Evolutionary conservation across 2,329 filamentous ascomycete species (phyloP), one percentile per base, ranked within the genome.

Genomic region (Trichoderma sp.): DNA sequence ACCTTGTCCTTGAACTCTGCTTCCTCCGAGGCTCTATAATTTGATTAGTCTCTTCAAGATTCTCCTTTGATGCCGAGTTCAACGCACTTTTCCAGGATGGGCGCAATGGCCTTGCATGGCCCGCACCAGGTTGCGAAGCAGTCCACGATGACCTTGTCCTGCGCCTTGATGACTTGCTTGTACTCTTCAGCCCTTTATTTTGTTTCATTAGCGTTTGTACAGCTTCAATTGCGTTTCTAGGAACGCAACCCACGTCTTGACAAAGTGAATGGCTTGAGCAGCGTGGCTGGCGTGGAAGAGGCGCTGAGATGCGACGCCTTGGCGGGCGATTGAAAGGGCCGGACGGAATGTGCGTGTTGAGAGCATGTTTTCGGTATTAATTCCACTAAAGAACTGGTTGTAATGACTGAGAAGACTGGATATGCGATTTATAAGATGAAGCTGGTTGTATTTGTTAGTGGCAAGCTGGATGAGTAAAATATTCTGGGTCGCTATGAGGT

Each of bases 81-180:
- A 21, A 55, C 75, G 24, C 69, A 78, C 75, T 75, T 72, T 61
- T 75, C 73, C 68, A 97, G 83, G 71, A 89, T 81, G 69, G 94
- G 94, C 34, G 93, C 88, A 75, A 97, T 95, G 74, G 89, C 86
- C 85, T 94, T 97, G 91, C 94, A 97, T 69, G 94, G 94, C 71
- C 93, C 93, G 85, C 94, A 97, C 94, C 94, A 97, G 71, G 84
- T 89, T 68, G 94, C 94, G 81, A 91, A 94, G 83, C 89, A 94
- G 84, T 98, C 95, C 76, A 98, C 83, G 70, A 97, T 83, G 74
- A 97, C 87, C 65, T 84, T 85, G 76, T 88, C 81, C 67, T 77
- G 73, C 74, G 82, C 76, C 67, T 82, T 78, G 70, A 90, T 74
- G 68, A 86, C 85, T 37, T 79, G 76, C 67, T 87, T 78, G 79